phyloP scores from a whole-genome alignment of 1,284 basidiomycete species.

The Ustilago trichophora region DNA sequence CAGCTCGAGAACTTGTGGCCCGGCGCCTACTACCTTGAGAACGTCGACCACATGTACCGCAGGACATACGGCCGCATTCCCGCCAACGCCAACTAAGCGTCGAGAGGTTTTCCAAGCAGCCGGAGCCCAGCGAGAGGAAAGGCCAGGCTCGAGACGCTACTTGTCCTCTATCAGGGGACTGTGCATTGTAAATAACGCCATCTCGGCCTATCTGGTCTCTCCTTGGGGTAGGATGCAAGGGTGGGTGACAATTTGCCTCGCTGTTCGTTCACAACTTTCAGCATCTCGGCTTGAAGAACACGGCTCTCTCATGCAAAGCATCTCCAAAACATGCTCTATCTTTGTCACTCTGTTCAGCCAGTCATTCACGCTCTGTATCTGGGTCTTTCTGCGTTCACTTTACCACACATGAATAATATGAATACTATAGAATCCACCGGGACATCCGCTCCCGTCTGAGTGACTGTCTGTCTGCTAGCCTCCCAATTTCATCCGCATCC shows the following conservation, averaged over 20 bases:
- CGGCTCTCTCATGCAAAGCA: not conserved
- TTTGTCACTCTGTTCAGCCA: not conserved
- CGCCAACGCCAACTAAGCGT: conserved; percentile 38
- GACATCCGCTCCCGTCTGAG: conserved; percentile 3
- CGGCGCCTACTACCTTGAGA: conserved; percentile 90
- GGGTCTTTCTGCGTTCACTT: not conserved
- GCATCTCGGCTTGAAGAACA: no score
- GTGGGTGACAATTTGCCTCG: no score
- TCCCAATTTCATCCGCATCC: no score
- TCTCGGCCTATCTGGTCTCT: not conserved
- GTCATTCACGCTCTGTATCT: conserved; percentile 5
- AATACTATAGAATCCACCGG: conserved; percentile 11
- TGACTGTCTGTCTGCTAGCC: no score
- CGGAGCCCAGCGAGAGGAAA: not conserved
- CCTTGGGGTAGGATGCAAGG: not conserved
- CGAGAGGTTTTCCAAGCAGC: not conserved
- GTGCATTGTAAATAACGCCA: conserved; percentile 6
- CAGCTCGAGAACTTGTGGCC: conserved; percentile 91
- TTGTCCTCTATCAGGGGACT: not conserved
- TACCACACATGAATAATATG: conserved; percentile 1
- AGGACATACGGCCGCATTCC: conserved; percentile 76
- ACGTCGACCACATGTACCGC: conserved; percentile 90
- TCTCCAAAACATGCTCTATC: conserved; percentile 1
- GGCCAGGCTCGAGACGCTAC: not conserved
- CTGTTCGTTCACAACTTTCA: no score